These are phyloP conservation scores for Cichorium intybus DNA, from an alignment of 140 eudicot species.

Conservation along the genomic window DNA sequence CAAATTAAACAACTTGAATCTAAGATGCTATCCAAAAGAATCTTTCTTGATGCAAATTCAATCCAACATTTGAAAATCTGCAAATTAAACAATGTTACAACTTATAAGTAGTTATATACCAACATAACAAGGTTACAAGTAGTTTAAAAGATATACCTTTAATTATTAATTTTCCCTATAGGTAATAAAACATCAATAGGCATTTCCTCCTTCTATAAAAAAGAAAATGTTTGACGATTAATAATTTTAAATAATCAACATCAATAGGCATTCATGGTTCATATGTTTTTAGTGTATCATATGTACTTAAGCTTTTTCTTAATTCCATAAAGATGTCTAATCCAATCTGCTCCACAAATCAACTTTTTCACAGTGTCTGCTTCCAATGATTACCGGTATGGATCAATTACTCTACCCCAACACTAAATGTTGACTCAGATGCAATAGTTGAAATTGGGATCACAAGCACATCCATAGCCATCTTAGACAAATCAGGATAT, in stretches of 20 bases:
- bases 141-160: not conserved
- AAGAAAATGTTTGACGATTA: not conserved
- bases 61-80: too few relatives aligned
- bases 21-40: too few relatives aligned
- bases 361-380: not conserved
- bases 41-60: too few relatives aligned
- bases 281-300: too few relatives aligned
- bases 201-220: not conserved
- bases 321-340: not conserved
- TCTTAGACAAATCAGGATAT: not conserved
- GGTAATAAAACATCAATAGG: not conserved
- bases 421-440: conserved; percentile 8
- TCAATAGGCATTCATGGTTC: too few relatives aligned
- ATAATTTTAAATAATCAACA: not conserved
- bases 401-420: not conserved
- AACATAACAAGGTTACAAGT: too few relatives aligned
- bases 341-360: not conserved
- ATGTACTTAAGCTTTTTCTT: not conserved
- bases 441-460: too few relatives aligned
- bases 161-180: not conserved
- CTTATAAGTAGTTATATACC: too few relatives aligned
- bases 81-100: too few relatives aligned
- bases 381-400: too few relatives aligned
- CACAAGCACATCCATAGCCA: too few relatives aligned
- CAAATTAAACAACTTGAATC: too few relatives aligned